Evolutionary conservation across 163 green algal genomes (phyloP), one percentile per base, ranked within the genome.

Genomic region (Chlorella variabilis): DNA sequence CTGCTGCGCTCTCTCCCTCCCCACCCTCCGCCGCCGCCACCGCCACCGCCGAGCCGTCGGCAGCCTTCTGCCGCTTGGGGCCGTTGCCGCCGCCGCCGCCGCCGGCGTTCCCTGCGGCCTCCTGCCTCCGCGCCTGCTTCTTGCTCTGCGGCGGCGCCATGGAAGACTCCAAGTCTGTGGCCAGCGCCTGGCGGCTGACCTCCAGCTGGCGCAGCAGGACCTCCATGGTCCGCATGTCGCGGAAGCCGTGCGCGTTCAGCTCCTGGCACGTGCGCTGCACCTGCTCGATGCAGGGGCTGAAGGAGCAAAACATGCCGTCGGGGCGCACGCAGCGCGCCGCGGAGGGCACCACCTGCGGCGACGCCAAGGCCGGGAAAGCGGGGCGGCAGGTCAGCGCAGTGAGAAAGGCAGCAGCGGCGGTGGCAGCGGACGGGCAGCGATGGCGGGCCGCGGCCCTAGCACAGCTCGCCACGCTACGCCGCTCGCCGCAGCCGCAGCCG

Each of bases 281-380:
- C 86, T 96, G 91, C 86, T 96, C 92, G 29, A 98, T 97, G 91
- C 96, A 98, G 48, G 96, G 94, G 66, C 93, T 98, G 91, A 99
- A 99, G 51, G 91, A 89, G 88, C 95, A 98, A 75, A 99, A 94
- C n/a, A 90, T 87, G 49, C 92, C 95, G 67, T 98, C 89, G 15
- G 91, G 87, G 29, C 83, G 82, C 61, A 99, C 83, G 79, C 91
- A 96, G 31, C 25, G 29, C 4, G 91, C 93, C 11, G 93, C 94
- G 25, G 86, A 93, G 11, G 80, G 49, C 34, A 97, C 89, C n/a
- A 92, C 92, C 86, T 93, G 81, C 81, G 82, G 6, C 81, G 13
- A 29, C 63, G 65, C 48, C 6, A 25, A 3, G n/a, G n/a, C n/a
- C 42, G 6, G 48, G 29, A 21, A 6, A 23, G 27, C 6, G n/a